Percentiles rank a stretch among this genome's conserved stretches.
Conservation (phyloP, 192 early-diverging fungal species). For the Backusella circina region DNA sequence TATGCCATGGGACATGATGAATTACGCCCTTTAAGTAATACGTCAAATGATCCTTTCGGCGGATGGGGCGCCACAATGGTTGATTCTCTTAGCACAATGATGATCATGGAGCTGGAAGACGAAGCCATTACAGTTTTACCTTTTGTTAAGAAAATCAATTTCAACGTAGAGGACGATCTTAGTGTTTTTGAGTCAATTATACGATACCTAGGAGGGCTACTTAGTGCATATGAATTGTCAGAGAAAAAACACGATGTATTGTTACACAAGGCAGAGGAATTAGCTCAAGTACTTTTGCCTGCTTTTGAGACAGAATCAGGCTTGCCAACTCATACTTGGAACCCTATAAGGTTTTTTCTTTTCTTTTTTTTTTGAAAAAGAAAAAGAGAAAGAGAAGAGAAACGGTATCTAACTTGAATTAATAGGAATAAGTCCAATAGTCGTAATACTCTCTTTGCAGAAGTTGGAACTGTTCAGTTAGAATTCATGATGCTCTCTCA, state of each 20-base stretch:
- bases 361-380: not conserved
- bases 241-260: slow-evolving; percentile 49
- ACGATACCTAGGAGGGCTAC: slow-evolving; percentile 70
- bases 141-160: slow-evolving; percentile 41
- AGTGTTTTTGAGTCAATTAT: slow-evolving; percentile 86
- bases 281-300: slow-evolving; percentile 61
- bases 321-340: slow-evolving; percentile 57
- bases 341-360: slow-evolving; percentile 32
- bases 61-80: slow-evolving; percentile 75
- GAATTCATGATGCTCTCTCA: slow-evolving; percentile 81
- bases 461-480: slow-evolving; percentile 56
- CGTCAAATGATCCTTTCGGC: slow-evolving; percentile 30
- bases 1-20: slow-evolving; percentile 82
- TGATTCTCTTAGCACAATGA: slow-evolving; percentile 83
- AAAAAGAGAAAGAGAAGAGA: not conserved
- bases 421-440: not conserved
- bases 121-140: slow-evolving; percentile 71
- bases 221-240: slow-evolving; percentile 83
- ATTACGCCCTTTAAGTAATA: slow-evolving; percentile 37
- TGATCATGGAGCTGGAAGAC: slow-evolving; percentile 76
- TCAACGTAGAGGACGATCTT: slow-evolving; percentile 53
- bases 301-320: slow-evolving; percentile 70
- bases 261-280: slow-evolving; percentile 65
- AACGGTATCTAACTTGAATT: not conserved
- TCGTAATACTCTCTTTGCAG: slow-evolving; percentile 1